Conservation (phyloP, 2,329 filamentous ascomycete genomes). For the Fusarium paranaense region DNA sequence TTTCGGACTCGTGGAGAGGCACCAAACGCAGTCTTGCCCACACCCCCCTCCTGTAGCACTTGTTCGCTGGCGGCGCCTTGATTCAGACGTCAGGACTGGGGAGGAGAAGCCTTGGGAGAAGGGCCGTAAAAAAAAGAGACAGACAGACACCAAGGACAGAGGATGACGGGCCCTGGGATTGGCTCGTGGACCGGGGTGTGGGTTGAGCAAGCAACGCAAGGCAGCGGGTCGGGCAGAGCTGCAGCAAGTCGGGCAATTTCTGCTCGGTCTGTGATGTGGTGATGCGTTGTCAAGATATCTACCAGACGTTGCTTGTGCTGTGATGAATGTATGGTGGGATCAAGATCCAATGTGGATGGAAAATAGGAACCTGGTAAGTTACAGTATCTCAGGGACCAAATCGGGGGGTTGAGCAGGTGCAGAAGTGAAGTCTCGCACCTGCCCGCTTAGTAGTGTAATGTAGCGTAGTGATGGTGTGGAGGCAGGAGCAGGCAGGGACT, state of each 20-base stretch:
- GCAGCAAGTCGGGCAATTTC: constrained; percentile 46
- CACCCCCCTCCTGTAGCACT: constrained; percentile 41
- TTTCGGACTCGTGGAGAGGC: constrained; percentile 26
- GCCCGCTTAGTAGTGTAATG: background rate
- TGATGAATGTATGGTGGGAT: constrained; percentile 38
- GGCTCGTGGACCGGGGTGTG: constrained; percentile 33
- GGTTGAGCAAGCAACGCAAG: constrained; percentile 38
- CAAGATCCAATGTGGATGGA: constrained; percentile 30
- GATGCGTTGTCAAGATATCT: constrained; percentile 64
- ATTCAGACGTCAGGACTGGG: constrained; percentile 18
- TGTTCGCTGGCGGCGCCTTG: constrained; percentile 33
- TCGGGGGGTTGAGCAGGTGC: constrained; percentile 27
- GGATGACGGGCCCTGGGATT: constrained; percentile 28
- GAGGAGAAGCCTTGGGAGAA: constrained; percentile 6
- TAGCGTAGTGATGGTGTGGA: constrained; percentile 23
- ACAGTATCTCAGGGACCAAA: constrained; percentile 31
- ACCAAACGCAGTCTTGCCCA: constrained; percentile 32
- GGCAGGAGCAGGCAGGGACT: background rate
- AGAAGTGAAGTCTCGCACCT: constrained; percentile 21
- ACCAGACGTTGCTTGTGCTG: constrained; percentile 48
- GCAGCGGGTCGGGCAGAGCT: constrained; percentile 47
- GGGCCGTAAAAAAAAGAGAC: constrained; percentile 34
- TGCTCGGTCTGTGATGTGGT: constrained; percentile 47
- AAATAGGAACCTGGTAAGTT: constrained; percentile 18
- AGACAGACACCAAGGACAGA: constrained; percentile 25